Evolutionary conservation across 2,329 filamentous ascomycete genomes (phyloP).

Genomic region (Pseudogymnoascus sp.): DNA sequence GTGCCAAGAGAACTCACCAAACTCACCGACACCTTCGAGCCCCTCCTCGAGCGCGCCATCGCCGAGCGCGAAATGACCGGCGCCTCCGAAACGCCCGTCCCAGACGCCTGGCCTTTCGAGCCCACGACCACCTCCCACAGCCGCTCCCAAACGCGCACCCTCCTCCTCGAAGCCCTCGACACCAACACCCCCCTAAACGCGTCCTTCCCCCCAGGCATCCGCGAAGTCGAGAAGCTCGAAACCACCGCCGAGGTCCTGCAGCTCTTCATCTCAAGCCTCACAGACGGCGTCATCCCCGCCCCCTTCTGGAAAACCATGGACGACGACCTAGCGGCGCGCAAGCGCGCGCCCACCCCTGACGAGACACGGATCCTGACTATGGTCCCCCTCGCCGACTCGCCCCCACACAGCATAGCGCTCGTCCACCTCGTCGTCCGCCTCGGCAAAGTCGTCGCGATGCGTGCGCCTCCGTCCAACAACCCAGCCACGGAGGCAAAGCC

Average conservation of each 20-base stretch:
- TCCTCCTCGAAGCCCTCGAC: conserved; percentile 62
- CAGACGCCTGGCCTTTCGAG: conserved; percentile 52
- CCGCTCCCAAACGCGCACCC: conserved; percentile 12
- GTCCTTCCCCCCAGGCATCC: conserved; percentile 53
- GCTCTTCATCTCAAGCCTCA: conserved; percentile 64
- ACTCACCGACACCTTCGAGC: conserved; percentile 71
- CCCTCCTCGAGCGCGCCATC: conserved; percentile 45
- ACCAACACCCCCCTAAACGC: conserved; percentile 54
- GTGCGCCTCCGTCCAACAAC: background rate
- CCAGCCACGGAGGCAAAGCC: background rate
- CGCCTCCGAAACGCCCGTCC: conserved; percentile 39
- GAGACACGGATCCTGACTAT: conserved; percentile 56
- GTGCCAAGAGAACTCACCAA: conserved; percentile 61
- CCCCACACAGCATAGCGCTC: conserved; percentile 81
- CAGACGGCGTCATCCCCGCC: conserved; percentile 69
- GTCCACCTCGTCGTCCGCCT: conserved; percentile 79
- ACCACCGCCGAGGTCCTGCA: conserved; percentile 63
- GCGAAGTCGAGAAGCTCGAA: conserved; percentile 64
- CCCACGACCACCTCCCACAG: conserved; percentile 17
- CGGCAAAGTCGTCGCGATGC: conserved; percentile 22
- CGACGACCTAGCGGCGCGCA: conserved; percentile 39
- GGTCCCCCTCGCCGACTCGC: conserved; percentile 62
- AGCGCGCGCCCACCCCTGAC: conserved; percentile 38
- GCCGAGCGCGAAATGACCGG: conserved; percentile 58
- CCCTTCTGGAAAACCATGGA: conserved; percentile 65